These are phyloP conservation scores for Phytophthora citricola DNA, from an alignment of 352 stramenopile genomes.

Conservation along the genomic window DNA sequence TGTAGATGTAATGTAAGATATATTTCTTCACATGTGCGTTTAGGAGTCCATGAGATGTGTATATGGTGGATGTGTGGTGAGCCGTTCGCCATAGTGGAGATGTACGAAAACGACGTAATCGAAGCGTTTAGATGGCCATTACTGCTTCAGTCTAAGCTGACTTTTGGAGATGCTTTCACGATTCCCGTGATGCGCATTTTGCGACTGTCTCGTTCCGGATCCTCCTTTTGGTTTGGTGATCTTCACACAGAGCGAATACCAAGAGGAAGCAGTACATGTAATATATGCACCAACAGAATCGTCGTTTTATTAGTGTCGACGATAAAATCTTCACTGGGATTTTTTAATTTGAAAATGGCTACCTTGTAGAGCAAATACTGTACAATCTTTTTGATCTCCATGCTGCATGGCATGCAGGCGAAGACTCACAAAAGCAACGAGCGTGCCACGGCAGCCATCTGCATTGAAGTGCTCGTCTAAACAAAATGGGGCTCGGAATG, in stretches of 20 bases:
- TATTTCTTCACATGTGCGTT: not conserved
- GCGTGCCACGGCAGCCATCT: slow-evolving; percentile 10
- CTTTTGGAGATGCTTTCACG: slow-evolving; percentile 15
- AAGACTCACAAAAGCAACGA: slow-evolving; percentile 4
- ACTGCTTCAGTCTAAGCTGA: slow-evolving; percentile 22
- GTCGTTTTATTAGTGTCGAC: no score
- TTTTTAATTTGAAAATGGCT: no score
- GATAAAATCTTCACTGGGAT: no score
- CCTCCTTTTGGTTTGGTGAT: slow-evolving; percentile 6
- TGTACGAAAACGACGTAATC: slow-evolving; percentile 23
- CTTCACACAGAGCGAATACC: not conserved
- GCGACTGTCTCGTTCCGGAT: slow-evolving; percentile 26
- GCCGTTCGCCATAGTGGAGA: slow-evolving; percentile 7
- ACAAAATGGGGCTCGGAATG: slow-evolving; percentile 16
- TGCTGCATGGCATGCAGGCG: not conserved
- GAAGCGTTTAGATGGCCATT: slow-evolving; percentile 23
- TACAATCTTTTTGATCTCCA: not conserved
- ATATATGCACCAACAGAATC: no score
- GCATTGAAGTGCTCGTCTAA: slow-evolving; percentile 36
- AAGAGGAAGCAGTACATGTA: not conserved
- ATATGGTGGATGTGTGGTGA: not conserved
- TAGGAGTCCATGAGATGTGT: not conserved
- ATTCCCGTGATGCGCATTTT: slow-evolving; percentile 10
- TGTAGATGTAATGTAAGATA: no score
- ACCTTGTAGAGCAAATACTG: not conserved